Evolutionary conservation across 768 basidiomycete species (phyloP), one percentile per base, ranked within the genome.

Genomic region (Zangia roseola): DNA sequence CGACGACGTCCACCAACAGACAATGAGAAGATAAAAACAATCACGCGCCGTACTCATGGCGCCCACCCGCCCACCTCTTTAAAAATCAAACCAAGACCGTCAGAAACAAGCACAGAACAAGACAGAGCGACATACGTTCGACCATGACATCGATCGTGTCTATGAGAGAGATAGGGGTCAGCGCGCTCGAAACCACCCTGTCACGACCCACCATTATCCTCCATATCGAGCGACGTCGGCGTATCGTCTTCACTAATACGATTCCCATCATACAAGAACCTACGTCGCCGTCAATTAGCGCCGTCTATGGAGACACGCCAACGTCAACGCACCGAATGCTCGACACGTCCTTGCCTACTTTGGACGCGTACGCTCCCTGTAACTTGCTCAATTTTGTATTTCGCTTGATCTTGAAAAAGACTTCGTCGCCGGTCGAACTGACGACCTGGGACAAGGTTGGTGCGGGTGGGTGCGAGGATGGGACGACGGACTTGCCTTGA

Each of bases 141-240:
- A 95, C 88, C 87, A 94, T 91, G 54, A 94, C 94, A 77, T 97
- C 94, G 70, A 97, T 93, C 7, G 91, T 84, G 66, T 97, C 94
- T 84, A 60, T 4, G 21, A 25, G 35, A 19, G 41, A 20, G 43
- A 48, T 25, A 50, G 39, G 47, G 51, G 45, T 52, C 25, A 54
- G 26, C 35, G 31, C 20, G 25, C 44, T 21, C 34, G 45, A 38
- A 28, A 47, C 20, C 44, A 49, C 56, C n/a, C n/a, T n/a, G 13
- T 19, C 35, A 28, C 26, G n/a, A 45, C 81, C 38, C 54, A 91
- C 93, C 88, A 42, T 86, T 86, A 55, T 91, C 88, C 57, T 95
- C 91, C 88, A 97, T 91, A 8, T 90, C 91, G 41, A 97, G 76
- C 10, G 82, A 79, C 8, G 73, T 58, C 1, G 94, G 94, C 21